These are phyloP conservation scores for Cardiospermum halicacabum DNA, from an alignment of 345 rosid genomes.

Conservation along the genomic window DNA sequence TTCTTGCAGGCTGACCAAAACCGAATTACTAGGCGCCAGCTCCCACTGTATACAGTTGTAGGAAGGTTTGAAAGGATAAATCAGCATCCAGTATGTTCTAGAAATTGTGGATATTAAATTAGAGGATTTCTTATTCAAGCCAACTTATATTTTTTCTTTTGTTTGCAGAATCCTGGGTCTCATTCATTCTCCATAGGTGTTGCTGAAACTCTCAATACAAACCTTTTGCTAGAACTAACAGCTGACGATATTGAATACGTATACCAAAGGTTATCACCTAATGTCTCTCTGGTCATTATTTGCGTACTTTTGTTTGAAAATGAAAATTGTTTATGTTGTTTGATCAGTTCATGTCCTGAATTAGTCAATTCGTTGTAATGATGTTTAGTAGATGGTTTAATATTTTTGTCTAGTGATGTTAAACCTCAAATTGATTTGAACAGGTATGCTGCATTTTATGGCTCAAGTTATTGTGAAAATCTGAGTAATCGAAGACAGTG, in stretches of 20 bases:
- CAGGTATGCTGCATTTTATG: not conserved
- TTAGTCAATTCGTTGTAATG: not conserved
- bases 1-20: constrained; percentile 76
- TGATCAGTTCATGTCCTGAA: not conserved
- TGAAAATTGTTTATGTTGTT: not conserved
- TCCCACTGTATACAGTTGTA: constrained; percentile 74
- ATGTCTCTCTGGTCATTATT: not conserved
- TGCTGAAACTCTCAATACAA: constrained; percentile 84
- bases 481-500: not conserved
- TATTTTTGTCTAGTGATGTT: not conserved
- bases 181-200: constrained; percentile 90
- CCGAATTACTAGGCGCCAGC: constrained; percentile 55
- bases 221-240: constrained; percentile 68
- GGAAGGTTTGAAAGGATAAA: constrained; percentile 90
- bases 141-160: constrained; percentile 4
- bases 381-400: not conserved
- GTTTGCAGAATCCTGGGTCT: constrained; percentile 70
- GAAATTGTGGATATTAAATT: constrained; percentile 7
- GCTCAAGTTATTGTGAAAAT: not conserved
- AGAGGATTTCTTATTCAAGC: not conserved
- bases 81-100: constrained; percentile 77
- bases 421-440: not conserved
- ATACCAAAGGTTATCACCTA: constrained; percentile 60
- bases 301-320: not conserved
- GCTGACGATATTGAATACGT: constrained; percentile 97